These are phyloP conservation scores for Dioszegia aurantiaca DNA, from an alignment of 768 basidiomycete genomes.

Conservation along the genomic window DNA sequence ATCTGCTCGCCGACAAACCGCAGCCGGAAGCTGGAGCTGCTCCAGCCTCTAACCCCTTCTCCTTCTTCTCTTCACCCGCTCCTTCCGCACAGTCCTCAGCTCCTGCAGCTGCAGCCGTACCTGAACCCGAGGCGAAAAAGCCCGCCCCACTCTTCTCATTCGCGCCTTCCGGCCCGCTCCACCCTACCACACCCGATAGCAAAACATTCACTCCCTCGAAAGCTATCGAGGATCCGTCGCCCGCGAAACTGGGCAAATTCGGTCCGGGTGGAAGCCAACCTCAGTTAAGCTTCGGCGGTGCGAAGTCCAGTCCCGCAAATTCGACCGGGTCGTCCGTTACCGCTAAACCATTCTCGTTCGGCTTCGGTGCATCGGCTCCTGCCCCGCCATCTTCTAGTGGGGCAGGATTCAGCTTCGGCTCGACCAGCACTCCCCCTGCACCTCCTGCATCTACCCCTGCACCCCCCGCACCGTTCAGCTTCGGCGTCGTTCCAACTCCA, in stretches of 20 bases:
- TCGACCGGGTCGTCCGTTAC: slow-evolving; percentile 1
- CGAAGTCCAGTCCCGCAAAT: slow-evolving; percentile 21
- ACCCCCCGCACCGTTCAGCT: too few species aligned
- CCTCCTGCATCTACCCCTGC: not conserved
- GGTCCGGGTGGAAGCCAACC: slow-evolving; percentile 43
- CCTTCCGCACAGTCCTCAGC: slow-evolving; percentile 4
- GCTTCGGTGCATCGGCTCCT: slow-evolving; percentile 13
- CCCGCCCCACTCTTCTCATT: slow-evolving; percentile 34
- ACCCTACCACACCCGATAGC: slow-evolving; percentile 41
- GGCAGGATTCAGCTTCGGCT: slow-evolving; percentile 21
- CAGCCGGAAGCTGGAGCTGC: slow-evolving; percentile 6
- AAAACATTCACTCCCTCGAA: slow-evolving; percentile 39
- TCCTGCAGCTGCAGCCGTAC: not conserved
- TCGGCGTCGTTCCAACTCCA: not conserved
- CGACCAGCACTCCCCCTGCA: slow-evolving; percentile 1
- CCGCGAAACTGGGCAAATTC: slow-evolving; percentile 43
- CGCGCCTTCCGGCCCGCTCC: slow-evolving; percentile 38
- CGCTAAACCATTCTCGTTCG: slow-evolving; percentile 30
- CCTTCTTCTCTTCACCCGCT: slow-evolving; percentile 14
- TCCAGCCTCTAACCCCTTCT: slow-evolving; percentile 20
- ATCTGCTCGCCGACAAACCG: slow-evolving; percentile 29
- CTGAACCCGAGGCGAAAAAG: slow-evolving; percentile 15
- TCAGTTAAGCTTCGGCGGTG: slow-evolving; percentile 41
- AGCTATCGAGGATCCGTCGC: slow-evolving; percentile 23
- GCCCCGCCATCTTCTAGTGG: not conserved